Evolutionary conservation across 2,329 filamentous ascomycete genomes (phyloP).

Genomic region (Sarocladiaceae sp.): DNA sequence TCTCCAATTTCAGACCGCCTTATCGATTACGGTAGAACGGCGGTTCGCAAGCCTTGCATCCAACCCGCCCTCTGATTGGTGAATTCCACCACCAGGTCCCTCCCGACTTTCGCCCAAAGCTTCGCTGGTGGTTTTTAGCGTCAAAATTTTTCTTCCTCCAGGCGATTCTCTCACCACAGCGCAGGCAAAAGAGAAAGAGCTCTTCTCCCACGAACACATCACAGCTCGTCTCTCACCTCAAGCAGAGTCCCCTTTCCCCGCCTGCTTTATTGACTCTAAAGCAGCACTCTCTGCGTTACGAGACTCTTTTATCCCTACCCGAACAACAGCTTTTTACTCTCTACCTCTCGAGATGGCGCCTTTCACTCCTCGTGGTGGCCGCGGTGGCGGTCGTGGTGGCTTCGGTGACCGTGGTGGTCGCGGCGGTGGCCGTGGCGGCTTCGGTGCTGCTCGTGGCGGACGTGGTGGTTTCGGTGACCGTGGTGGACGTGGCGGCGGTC

Average conservation of each 20-base stretch:
- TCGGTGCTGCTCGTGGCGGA: conserved; percentile 29
- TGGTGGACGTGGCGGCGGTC: conserved; percentile 30
- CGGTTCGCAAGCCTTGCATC: background rate
- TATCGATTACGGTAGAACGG: conserved; percentile 5
- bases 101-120: conserved; percentile 5
- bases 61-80: background rate
- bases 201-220: conserved; percentile 6
- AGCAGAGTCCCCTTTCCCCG: background rate
- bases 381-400: conserved; percentile 22
- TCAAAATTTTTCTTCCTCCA: conserved; percentile 7
- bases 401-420: conserved; percentile 28
- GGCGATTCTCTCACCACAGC: conserved; percentile 3
- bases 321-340: background rate
- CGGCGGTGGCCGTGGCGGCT: conserved; percentile 28
- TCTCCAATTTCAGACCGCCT: no score
- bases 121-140: conserved; percentile 3
- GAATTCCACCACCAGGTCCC: background rate
- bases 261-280: background rate
- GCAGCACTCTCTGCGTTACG: background rate
- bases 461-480: conserved; percentile 21
- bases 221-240: background rate
- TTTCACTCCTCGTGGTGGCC: conserved; percentile 22
- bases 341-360: conserved; percentile 14
- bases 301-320: no score
- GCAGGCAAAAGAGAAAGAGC: conserved; percentile 7